A percentile compares a stretch with the other conserved stretches of the same genome.
Conservation (phyloP, 257 asterid species). For the Gardenia jasminoides region DNA sequence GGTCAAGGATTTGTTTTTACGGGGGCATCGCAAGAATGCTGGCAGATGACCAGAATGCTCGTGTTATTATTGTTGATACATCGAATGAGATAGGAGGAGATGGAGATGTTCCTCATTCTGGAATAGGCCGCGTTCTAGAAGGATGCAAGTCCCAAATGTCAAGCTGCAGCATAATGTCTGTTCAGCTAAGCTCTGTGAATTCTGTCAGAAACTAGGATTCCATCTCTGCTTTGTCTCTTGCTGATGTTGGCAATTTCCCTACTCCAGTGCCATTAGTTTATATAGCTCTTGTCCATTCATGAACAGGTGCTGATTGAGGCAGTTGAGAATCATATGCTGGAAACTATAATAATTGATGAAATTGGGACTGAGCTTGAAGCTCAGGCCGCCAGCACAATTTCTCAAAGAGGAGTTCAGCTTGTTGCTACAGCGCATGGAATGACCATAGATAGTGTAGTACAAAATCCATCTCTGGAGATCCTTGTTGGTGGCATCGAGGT, state of each 20-base stretch:
- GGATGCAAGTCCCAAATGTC: slow-evolving; percentile 98
- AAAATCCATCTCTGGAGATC: slow-evolving; percentile 83
- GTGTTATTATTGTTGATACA: slow-evolving; percentile 93
- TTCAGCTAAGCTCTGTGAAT: slow-evolving; percentile 4
- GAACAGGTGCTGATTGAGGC: slow-evolving; percentile 97
- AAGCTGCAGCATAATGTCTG: slow-evolving; percentile 92
- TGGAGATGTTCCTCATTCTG: slow-evolving; percentile 96
- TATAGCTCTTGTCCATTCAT: too few species aligned
- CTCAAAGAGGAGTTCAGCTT: slow-evolving; percentile 99
- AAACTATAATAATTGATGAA: slow-evolving; percentile 91
- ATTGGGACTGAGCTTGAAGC: slow-evolving; percentile 98
- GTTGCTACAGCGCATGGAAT: slow-evolving; percentile 97
- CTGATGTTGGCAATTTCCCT: neutral
- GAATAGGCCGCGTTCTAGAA: slow-evolving; percentile 94
- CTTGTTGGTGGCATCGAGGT: slow-evolving; percentile 99
- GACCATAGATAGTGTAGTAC: slow-evolving; percentile 81
- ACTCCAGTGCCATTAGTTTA: too few species aligned
- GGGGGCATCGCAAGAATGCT: slow-evolving; percentile 28
- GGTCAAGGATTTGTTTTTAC: neutral
- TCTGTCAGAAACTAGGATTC: neutral
- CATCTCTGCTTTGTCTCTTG: neutral
- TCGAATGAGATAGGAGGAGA: slow-evolving; percentile 99
- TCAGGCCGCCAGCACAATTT: slow-evolving; percentile 92
- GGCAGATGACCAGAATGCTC: slow-evolving; percentile 95
- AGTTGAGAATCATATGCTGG: slow-evolving; percentile 98